These are phyloP conservation scores for Daldinia sp. DNA, from an alignment of 2,329 filamentous ascomycete genomes.

Conservation along the genomic window DNA sequence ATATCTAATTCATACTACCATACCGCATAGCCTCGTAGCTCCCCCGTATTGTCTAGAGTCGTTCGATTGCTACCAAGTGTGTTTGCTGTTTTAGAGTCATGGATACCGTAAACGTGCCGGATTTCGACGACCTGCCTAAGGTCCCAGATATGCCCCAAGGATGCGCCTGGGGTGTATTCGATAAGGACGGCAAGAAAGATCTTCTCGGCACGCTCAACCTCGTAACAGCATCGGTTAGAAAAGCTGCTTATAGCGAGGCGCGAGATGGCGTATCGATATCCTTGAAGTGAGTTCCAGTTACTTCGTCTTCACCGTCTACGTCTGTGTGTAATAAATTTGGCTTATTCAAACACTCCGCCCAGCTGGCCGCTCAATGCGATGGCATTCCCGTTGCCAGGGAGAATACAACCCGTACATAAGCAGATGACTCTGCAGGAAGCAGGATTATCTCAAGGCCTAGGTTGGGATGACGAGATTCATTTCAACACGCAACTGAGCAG, in stretches of 20 bases:
- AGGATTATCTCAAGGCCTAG: slow-evolving; percentile 46
- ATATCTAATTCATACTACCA: neutral
- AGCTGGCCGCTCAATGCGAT: slow-evolving; percentile 61
- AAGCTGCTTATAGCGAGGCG: slow-evolving; percentile 58
- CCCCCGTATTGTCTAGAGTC: neutral
- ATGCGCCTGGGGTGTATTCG: slow-evolving; percentile 66
- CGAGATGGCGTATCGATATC: slow-evolving; percentile 64
- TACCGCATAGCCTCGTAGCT: neutral
- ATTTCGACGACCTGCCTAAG: slow-evolving; percentile 58
- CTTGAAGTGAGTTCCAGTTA: slow-evolving; percentile 59
- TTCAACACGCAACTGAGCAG: slow-evolving; percentile 68
- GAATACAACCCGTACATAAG: slow-evolving; percentile 54
- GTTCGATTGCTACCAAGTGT: neutral
- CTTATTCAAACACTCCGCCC: slow-evolving; percentile 11
- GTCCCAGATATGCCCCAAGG: slow-evolving; percentile 61
- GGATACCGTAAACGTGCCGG: slow-evolving; percentile 53
- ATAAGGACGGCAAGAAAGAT: slow-evolving; percentile 63
- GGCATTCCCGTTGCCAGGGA: slow-evolving; percentile 53
- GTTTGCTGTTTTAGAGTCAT: slow-evolving; percentile 24
- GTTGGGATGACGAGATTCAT: slow-evolving; percentile 63
- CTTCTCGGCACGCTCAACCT: slow-evolving; percentile 65
- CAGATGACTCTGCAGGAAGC: slow-evolving; percentile 52
- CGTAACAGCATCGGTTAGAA: slow-evolving; percentile 60
- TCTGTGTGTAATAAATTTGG: neutral
- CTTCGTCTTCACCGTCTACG: neutral